A percentile compares a stretch with the other conserved stretches of the same genome.
Conservation (phyloP, 2,329 filamentous ascomycete species). For the Purpureocillium lavendulum region DNA sequence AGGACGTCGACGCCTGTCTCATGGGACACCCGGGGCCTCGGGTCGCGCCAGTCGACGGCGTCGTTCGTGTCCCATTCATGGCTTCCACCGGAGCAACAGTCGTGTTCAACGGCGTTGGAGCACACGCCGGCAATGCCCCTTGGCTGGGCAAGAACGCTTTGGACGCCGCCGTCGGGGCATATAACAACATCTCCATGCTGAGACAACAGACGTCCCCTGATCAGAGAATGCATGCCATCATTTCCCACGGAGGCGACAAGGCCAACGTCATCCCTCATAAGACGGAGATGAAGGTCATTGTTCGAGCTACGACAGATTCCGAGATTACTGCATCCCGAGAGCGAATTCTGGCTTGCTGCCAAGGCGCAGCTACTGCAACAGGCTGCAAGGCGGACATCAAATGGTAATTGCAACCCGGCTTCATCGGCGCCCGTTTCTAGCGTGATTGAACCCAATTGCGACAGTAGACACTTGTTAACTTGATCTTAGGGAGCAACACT, state of each 20-base stretch:
- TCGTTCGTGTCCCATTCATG: conserved; percentile 1
- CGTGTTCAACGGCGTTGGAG: conserved; percentile 22
- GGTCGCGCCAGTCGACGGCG: neutral
- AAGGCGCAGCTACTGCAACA: too few species aligned
- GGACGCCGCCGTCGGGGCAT: conserved; percentile 26
- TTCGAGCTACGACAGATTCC: too few species aligned
- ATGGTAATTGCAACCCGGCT: too few species aligned
- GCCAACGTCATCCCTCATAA: conserved; percentile 31
- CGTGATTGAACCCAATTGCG: too few species aligned
- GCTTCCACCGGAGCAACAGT: conserved; percentile 9
- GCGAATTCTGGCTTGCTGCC: too few species aligned
- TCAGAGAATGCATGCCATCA: conserved; percentile 27
- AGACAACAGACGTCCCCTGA: conserved; percentile 28
- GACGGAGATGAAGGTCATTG: conserved; percentile 20
- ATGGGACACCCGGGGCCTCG: conserved; percentile 17
- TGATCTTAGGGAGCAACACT: conserved; percentile 15
- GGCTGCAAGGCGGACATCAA: too few species aligned
- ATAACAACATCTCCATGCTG: conserved; percentile 25
- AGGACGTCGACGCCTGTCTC: conserved; percentile 15
- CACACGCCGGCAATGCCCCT: conserved; percentile 26
- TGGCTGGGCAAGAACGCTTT: conserved; percentile 29
- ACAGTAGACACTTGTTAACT: too few species aligned
- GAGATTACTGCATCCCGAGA: too few species aligned
- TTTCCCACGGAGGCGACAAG: conserved; percentile 25
- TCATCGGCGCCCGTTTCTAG: too few species aligned